Conservation (phyloP, 345 rosid species). For the Barbarea vulgaris region DNA sequence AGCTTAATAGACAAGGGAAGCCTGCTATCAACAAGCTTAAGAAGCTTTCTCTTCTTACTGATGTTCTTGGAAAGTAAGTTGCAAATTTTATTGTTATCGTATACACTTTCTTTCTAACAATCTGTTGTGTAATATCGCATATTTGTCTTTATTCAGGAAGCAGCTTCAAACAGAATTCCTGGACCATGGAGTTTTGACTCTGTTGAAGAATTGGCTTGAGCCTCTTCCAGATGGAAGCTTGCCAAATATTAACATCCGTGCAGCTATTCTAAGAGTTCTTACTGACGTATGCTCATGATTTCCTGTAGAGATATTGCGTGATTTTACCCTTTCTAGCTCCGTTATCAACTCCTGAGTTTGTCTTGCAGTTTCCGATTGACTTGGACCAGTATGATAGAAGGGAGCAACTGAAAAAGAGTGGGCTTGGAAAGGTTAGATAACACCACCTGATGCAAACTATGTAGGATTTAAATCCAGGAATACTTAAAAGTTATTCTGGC, state of each 20-base stretch:
- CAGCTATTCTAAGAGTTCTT: conserved; percentile 76
- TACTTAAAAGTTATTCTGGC: conserved; percentile 2
- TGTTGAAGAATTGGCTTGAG: conserved; percentile 95
- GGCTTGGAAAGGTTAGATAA: conserved; percentile 86
- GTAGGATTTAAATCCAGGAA: background rate
- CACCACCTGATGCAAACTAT: conserved; percentile 1
- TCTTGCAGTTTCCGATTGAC: conserved; percentile 83
- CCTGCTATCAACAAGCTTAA: conserved; percentile 95
- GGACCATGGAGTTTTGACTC: conserved; percentile 91
- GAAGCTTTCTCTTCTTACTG: conserved; percentile 86
- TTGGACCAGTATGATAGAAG: conserved; percentile 94
- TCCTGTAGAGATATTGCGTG: background rate
- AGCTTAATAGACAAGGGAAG: conserved; percentile 75
- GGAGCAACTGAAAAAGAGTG: conserved; percentile 93
- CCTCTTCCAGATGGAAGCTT: conserved; percentile 99
- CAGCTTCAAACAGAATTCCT: conserved; percentile 95
- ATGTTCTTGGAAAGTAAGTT: conserved; percentile 92
- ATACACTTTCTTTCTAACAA: background rate
- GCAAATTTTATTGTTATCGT: background rate
- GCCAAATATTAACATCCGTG: conserved; percentile 93
- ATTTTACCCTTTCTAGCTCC: conserved; percentile 17
- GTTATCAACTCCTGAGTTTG: conserved; percentile 12
- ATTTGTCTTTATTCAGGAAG: conserved; percentile 56
- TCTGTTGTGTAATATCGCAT: background rate
- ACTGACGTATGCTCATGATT: conserved; percentile 59